These are phyloP conservation scores for Microbotryum saponariae DNA, from an alignment of 1,284 basidiomycete genomes.

Conservation along the genomic window DNA sequence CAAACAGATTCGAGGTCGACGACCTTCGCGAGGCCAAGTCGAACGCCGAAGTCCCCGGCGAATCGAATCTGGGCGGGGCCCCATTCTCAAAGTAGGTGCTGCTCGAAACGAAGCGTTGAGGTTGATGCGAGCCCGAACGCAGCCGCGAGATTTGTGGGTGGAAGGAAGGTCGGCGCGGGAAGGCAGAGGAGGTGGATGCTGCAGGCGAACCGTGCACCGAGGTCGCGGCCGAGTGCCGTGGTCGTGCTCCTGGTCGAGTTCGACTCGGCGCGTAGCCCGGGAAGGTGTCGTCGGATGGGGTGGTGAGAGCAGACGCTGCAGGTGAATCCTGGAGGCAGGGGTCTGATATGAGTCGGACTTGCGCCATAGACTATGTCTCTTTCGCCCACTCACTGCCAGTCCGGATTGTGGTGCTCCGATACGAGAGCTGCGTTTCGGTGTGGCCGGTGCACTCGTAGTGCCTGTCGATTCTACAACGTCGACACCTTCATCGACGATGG, in stretches of 20 bases:
- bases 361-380: too few species aligned
- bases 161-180: conserved; percentile 26
- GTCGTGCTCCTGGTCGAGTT: conserved; percentile 10
- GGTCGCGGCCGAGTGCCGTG: conserved; percentile 24
- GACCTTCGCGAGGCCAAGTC: conserved; percentile 33
- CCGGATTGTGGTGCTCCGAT: too few species aligned
- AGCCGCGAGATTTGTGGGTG: conserved; percentile 33
- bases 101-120: conserved; percentile 28
- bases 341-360: not conserved
- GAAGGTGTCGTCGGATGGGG: conserved; percentile 17
- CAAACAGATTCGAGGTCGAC: conserved; percentile 18
- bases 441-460: too few species aligned
- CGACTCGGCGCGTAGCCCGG: not conserved
- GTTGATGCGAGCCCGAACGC: conserved; percentile 25
- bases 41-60: conserved; percentile 20
- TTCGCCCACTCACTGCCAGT: too few species aligned
- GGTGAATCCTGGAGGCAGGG: conserved; percentile 6
- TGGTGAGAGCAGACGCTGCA: conserved; percentile 5
- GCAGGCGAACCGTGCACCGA: conserved; percentile 2
- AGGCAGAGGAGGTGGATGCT: conserved; percentile 15
- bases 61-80: not conserved
- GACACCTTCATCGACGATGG: too few species aligned
- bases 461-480: too few species aligned
- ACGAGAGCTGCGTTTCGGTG: too few species aligned
- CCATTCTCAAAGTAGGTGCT: conserved; percentile 14